phyloP scores from a whole-genome alignment of 139 green algal species.

The Coelastrella sp. region DNA sequence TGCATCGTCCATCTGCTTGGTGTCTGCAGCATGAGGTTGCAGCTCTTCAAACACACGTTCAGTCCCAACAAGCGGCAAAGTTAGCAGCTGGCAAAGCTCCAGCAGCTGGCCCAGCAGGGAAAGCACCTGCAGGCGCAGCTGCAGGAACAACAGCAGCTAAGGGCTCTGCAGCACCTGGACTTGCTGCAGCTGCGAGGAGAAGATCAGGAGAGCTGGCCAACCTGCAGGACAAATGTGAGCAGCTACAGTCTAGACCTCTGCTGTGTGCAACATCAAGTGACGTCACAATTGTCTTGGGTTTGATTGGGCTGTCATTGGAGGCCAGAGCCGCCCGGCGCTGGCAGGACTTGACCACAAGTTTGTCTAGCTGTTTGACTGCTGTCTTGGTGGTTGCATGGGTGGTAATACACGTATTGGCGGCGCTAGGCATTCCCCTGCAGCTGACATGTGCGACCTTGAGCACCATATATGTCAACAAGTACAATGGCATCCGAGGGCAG shows the following conservation, averaged over 20 bases:
- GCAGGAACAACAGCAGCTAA: conserved; percentile 40
- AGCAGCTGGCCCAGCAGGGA: conserved; percentile 20
- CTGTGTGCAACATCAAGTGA: background rate
- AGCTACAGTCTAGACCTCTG: background rate
- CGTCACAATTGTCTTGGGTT: background rate
- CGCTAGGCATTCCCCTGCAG: too few species aligned
- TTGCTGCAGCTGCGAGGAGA: conserved; percentile 33
- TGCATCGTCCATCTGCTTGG: too few species aligned
- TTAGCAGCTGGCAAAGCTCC: background rate
- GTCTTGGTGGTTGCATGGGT: too few species aligned
- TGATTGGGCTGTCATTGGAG: too few species aligned
- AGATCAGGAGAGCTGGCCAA: background rate
- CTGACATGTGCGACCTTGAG: too few species aligned
- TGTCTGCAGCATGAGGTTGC: conserved; percentile 61
- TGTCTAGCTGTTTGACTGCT: too few species aligned
- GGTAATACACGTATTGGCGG: too few species aligned
- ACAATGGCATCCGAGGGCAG: too few species aligned
- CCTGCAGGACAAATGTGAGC: conserved; percentile 9
- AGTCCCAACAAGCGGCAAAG: background rate
- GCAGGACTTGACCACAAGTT: too few species aligned
- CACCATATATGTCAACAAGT: too few species aligned
- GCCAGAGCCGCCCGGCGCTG: too few species aligned
- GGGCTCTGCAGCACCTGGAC: conserved; percentile 17
- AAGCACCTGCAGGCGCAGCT: background rate
- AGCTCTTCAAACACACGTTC: conserved; percentile 58